phyloP scores from a whole-genome alignment of 768 basidiomycete genomes.

The Collybia nuda region DNA sequence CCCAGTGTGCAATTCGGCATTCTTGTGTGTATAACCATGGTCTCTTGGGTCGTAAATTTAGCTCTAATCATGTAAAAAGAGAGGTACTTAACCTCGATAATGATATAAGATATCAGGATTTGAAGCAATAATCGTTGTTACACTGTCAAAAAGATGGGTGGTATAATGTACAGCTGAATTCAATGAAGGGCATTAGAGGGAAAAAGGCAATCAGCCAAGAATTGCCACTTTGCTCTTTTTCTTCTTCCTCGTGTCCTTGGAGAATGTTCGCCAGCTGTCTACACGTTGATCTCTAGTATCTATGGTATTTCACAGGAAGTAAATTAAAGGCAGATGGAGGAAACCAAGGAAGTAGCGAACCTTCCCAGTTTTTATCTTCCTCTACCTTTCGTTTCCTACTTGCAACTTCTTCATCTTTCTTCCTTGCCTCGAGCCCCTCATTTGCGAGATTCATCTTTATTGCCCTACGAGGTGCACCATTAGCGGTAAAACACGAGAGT shows the following conservation, averaged over 20 bases:
- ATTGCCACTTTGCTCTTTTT: constrained; percentile 70
- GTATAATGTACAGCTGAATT: constrained; percentile 20
- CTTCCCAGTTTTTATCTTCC: constrained; percentile 89
- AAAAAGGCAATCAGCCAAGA: constrained; percentile 51
- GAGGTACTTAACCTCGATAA: constrained; percentile 13
- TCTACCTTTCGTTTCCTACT: constrained; percentile 84
- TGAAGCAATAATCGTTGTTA: constrained; percentile 9
- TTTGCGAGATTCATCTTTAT: constrained; percentile 91
- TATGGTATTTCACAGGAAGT: constrained; percentile 21
- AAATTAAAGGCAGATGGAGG: neutral
- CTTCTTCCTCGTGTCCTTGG: constrained; percentile 73
- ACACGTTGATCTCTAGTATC: constrained; percentile 80
- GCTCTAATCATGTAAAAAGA: constrained; percentile 2
- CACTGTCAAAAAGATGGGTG: constrained; percentile 12
- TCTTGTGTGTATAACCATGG: neutral
- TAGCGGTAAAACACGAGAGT: neutral
- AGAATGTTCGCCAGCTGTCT: constrained; percentile 80
- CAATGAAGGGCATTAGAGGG: neutral
- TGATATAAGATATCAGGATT: constrained; percentile 7
- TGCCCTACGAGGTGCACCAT: constrained; percentile 47
- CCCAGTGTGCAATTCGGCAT: no score
- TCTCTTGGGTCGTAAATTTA: constrained; percentile 11
- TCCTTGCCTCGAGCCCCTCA: constrained; percentile 89
- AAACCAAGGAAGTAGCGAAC: constrained; percentile 34
- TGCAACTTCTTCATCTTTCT: constrained; percentile 84